Conservation (phyloP, 208 protist species). For the Trypanosoma rangeli region DNA sequence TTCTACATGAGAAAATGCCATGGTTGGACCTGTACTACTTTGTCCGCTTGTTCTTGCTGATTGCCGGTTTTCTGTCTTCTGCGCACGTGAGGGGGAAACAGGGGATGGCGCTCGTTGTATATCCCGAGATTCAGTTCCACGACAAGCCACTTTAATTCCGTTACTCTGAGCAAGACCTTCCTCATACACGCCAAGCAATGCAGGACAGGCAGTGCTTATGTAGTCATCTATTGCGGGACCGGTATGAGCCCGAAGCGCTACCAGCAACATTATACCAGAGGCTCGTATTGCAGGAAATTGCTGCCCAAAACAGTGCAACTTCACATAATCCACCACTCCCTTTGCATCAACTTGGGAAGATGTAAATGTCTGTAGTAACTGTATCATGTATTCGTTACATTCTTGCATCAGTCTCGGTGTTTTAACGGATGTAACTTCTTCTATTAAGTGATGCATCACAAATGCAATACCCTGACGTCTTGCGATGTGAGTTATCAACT, state of each 20-base stretch:
- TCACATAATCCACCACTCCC: conserved; percentile 64
- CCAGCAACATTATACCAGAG: conserved; percentile 47
- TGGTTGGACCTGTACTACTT: not conserved
- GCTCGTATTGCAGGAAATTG: conserved; percentile 40
- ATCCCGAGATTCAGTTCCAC: conserved; percentile 17
- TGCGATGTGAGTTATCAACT: conserved; percentile 47
- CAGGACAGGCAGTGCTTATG: conserved; percentile 16
- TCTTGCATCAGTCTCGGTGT: conserved; percentile 76
- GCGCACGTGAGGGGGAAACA: conserved; percentile 8
- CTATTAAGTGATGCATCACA: conserved; percentile 71
- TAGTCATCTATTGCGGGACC: conserved; percentile 20
- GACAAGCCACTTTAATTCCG: conserved; percentile 20
- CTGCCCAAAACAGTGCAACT: conserved; percentile 55
- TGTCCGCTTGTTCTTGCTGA: not conserved
- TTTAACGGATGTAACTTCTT: conserved; percentile 41
- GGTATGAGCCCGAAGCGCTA: conserved; percentile 28
- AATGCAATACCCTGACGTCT: conserved; percentile 50
- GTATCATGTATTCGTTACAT: conserved; percentile 64
- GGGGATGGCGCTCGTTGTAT: not conserved
- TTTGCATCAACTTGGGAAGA: conserved; percentile 38
- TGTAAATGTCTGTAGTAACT: conserved; percentile 33
- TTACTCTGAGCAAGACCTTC: conserved; percentile 21
- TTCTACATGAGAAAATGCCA: not conserved
- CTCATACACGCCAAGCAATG: conserved; percentile 21
- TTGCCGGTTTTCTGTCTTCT: not conserved